Conservation (phyloP, 2,329 filamentous ascomycete species). For the Amesomyces nigricolor region DNA sequence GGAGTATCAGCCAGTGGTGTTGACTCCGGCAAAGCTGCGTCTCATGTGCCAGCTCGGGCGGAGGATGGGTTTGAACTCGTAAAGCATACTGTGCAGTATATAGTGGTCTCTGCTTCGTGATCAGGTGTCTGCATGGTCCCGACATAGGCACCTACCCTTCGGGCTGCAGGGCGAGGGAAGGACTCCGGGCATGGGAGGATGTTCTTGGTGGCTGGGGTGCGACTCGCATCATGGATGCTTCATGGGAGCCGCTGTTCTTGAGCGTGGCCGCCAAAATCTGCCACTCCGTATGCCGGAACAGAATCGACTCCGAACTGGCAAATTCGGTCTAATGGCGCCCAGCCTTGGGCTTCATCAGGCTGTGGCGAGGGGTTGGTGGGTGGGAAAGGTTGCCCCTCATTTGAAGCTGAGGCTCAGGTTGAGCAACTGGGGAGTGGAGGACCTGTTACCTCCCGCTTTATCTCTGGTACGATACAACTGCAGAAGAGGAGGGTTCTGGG, state of each 20-base stretch:
- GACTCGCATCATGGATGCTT: background rate
- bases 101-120: constrained; percentile 26
- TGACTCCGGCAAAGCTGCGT: background rate
- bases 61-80: constrained; percentile 21
- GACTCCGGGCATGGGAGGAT: no score
- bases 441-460: background rate
- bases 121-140: constrained; percentile 18
- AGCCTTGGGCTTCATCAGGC: background rate
- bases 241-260: background rate
- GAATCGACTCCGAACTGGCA: background rate
- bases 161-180: background rate
- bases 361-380: background rate
- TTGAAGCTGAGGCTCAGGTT: background rate
- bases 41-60: background rate
- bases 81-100: constrained; percentile 28
- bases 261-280: background rate
- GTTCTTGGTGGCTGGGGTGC: background rate
- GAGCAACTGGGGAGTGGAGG: no score
- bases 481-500: no score
- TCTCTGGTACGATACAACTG: no score
- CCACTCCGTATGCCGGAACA: background rate
- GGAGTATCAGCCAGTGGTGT: no score
- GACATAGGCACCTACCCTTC: constrained; percentile 1
- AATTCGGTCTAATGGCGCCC: background rate
- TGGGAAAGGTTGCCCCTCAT: background rate